These are phyloP conservation scores for Lachnellula cervina DNA, from an alignment of 2,329 filamentous ascomycete species.

Conservation along the genomic window DNA sequence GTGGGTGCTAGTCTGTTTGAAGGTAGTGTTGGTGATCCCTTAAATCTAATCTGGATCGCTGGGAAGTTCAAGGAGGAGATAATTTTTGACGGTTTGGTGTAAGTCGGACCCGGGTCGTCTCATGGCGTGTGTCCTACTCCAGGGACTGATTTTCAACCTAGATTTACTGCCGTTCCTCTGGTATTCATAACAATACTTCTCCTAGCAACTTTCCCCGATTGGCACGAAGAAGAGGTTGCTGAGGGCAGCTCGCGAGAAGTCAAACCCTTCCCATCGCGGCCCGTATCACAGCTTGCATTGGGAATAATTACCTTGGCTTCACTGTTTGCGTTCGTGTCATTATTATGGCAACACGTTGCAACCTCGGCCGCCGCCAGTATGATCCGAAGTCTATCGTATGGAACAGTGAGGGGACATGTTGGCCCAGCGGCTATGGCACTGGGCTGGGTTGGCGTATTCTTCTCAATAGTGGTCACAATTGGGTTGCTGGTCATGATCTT, in stretches of 20 bases:
- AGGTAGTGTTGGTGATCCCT: constrained; percentile 3
- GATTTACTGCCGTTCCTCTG: constrained; percentile 6
- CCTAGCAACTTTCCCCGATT: constrained; percentile 10
- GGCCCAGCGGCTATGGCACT: constrained; percentile 9
- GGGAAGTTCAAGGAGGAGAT: constrained; percentile 8
- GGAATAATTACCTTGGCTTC: constrained; percentile 3
- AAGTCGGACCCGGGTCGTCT: not conserved
- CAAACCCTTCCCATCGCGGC: constrained; percentile 81
- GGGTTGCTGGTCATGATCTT: constrained; percentile 8
- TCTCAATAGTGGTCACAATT: not conserved
- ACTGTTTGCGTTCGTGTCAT: constrained; percentile 8
- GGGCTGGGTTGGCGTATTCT: constrained; percentile 9
- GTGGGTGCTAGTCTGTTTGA: not conserved
- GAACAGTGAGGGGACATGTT: constrained; percentile 6
- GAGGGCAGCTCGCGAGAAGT: constrained; percentile 68
- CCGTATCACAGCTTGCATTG: constrained; percentile 2
- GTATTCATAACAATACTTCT: constrained; percentile 3
- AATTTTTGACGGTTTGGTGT: constrained; percentile 13
- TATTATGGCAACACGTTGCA: constrained; percentile 9
- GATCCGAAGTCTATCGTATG: constrained; percentile 8
- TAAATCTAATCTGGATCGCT: constrained; percentile 13
- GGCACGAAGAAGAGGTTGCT: constrained; percentile 8
- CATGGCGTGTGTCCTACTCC: not conserved
- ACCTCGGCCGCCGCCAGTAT: constrained; percentile 4
- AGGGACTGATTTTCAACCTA: not conserved